These are phyloP conservation scores for Amphirosellinia nigrospora DNA, from an alignment of 495 filamentous ascomycete species.

Conservation along the genomic window DNA sequence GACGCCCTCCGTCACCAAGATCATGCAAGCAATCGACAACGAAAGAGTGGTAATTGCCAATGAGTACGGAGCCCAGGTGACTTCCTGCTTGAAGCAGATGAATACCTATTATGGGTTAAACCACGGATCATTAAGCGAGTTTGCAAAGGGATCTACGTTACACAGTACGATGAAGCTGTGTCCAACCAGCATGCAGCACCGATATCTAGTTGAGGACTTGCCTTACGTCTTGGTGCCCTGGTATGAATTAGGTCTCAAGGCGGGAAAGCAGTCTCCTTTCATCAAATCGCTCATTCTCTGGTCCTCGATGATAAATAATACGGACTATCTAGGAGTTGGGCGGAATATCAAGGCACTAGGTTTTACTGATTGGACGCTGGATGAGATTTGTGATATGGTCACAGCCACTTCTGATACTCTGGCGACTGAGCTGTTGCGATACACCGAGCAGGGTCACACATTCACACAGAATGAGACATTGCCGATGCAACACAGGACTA, in stretches of 20 bases:
- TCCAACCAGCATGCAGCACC: slow-evolving; percentile 13
- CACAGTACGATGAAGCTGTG: slow-evolving; percentile 25
- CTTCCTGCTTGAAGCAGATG: slow-evolving; percentile 21
- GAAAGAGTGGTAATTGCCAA: slow-evolving; percentile 17
- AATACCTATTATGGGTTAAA: slow-evolving; percentile 20
- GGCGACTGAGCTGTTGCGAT: slow-evolving; percentile 5
- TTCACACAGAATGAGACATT: background rate
- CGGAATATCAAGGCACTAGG: slow-evolving; percentile 12
- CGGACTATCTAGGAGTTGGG: slow-evolving; percentile 12
- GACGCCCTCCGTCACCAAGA: slow-evolving; percentile 15
- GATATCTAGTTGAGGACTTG: slow-evolving; percentile 18
- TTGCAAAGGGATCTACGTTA: slow-evolving; percentile 14
- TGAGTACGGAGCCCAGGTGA: slow-evolving; percentile 9
- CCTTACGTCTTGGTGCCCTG: slow-evolving; percentile 23
- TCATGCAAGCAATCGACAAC: slow-evolving; percentile 23
- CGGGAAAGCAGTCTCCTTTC: slow-evolving; percentile 17
- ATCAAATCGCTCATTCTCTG: slow-evolving; percentile 22
- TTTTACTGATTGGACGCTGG: background rate
- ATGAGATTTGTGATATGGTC: slow-evolving; percentile 5
- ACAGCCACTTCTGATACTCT: background rate
- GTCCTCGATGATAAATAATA: slow-evolving; percentile 18
- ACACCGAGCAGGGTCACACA: slow-evolving; percentile 1
- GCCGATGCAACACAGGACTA: background rate
- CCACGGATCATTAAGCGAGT: slow-evolving; percentile 11
- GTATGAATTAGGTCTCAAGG: slow-evolving; percentile 22